Conservation (phyloP, 345 rosid species). For the Melaleuca alternifolia region DNA sequence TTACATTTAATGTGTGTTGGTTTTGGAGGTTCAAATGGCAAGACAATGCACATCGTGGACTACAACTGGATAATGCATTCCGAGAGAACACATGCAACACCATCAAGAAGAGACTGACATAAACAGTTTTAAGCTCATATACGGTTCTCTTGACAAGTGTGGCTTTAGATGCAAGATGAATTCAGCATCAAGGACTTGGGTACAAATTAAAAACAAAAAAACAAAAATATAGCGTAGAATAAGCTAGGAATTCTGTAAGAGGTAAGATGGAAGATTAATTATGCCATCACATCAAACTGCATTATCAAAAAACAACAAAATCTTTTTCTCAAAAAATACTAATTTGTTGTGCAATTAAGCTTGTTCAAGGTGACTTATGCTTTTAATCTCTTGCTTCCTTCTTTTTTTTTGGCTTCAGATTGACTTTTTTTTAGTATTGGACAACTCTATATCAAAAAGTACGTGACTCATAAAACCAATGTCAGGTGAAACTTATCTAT, state of each 20-base stretch:
- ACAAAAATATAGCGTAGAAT: too few species aligned
- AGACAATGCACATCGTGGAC: neutral
- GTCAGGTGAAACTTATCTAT: neutral
- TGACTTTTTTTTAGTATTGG: neutral
- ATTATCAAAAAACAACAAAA: neutral
- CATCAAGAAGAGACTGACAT: neutral
- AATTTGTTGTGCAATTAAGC: neutral
- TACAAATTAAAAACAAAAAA: neutral
- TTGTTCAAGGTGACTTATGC: neutral
- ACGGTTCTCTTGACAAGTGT: neutral
- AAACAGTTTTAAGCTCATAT: neutral
- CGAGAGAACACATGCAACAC: neutral
- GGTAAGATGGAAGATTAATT: neutral
- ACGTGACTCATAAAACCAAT: neutral
- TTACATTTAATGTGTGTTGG: neutral
- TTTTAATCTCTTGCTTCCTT: neutral
- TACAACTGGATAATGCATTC: neutral
- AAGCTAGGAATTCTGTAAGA: neutral
- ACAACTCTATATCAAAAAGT: neutral
- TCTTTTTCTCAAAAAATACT: neutral
- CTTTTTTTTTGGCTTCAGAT: neutral
- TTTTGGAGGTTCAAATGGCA: neutral
- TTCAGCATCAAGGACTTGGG: neutral
- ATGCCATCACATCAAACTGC: neutral
- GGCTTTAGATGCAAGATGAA: neutral